Evolutionary conservation across 1,284 basidiomycete species (phyloP), one percentile per base, ranked within the genome.

Genomic region (Trichosporon faecale): DNA sequence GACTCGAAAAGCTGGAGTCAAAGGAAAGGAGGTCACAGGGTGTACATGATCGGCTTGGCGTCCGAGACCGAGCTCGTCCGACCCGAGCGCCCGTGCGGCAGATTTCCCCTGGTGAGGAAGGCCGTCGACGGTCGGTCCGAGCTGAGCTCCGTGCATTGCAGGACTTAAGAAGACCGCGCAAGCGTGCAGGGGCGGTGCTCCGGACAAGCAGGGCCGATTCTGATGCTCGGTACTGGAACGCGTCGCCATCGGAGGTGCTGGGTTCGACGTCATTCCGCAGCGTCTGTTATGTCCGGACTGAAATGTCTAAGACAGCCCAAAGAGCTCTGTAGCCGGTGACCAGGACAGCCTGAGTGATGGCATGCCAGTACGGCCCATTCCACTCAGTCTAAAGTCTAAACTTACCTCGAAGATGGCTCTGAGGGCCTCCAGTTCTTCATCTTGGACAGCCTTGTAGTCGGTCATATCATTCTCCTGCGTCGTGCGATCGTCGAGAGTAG

Each of bases 371-470:
- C 1, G 16, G n/a, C 27, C 55, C 12, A 18, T 31, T 60, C 27
- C 16, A 2, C 7, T 18, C 57, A 60, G 14, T 14, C 12, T 3
- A 3, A n/a, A 33, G 2, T 12, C 27, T 11, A n/a, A 16, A 73
- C 75, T 29, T 31, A 79, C 77, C 44, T 74, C 76, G 63, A 77
- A 82, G 68, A 83, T 84, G 40, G 82, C 76, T 60, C 79, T 75
- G 66, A 84, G 77, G 25, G 78, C 75, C 65, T 78, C 76, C 55
- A 82, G 79, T 77, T 84, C 83, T 70, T 82, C 79, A 49, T 79
- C 78, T 65, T 80, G 80, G 69, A 75, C 70, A 71, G 75, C 74
- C 75, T 76, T 77, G 69, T 80, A 61, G 27, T 61, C 57, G 57
- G 57, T 61, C 57, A 61, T 61, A 31, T 61, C 57, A 61, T 61